Evolutionary conservation across 1,284 basidiomycete genomes (phyloP).

Genomic region (Ceratobasidium theobromae): DNA sequence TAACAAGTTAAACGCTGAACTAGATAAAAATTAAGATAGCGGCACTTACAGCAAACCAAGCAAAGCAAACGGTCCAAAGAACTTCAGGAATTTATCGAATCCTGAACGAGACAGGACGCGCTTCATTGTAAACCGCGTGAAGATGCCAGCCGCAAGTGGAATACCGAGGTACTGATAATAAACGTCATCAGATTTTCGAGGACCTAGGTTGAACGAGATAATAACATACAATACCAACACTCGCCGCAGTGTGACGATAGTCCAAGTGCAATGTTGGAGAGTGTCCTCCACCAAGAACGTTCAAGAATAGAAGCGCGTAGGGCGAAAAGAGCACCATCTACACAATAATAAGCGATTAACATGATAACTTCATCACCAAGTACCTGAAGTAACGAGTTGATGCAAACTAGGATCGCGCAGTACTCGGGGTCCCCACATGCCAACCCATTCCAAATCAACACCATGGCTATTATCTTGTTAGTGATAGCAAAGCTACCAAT

Average conservation of each 20-base stretch:
- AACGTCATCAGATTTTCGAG: constrained; percentile 6
- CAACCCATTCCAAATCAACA: constrained; percentile 83
- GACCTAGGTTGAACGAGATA: background rate
- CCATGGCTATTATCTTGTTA: constrained; percentile 60
- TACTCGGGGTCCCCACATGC: constrained; percentile 73
- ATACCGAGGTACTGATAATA: constrained; percentile 69
- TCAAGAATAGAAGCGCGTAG: constrained; percentile 73
- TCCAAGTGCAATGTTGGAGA: constrained; percentile 51
- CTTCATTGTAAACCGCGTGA: constrained; percentile 65
- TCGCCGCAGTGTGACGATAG: constrained; percentile 72
- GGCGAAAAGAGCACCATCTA: constrained; percentile 82
- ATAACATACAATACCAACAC: constrained; percentile 57
- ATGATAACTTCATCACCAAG: constrained; percentile 6
- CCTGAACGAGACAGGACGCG: constrained; percentile 48
- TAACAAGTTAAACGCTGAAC: constrained; percentile 30
- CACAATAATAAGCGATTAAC: constrained; percentile 44
- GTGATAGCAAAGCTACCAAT: constrained; percentile 55
- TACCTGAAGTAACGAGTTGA: constrained; percentile 49
- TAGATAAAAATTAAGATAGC: background rate
- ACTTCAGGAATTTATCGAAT: constrained; percentile 65
- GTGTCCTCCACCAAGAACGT: constrained; percentile 59
- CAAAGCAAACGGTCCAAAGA: constrained; percentile 71
- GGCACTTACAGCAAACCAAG: constrained; percentile 61
- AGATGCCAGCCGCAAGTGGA: constrained; percentile 64
- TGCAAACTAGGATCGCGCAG: constrained; percentile 66